Evolutionary conservation across 495 filamentous ascomycete genomes (phyloP), one percentile per base, ranked within the genome.

Genomic region (Glonium stellatum): DNA sequence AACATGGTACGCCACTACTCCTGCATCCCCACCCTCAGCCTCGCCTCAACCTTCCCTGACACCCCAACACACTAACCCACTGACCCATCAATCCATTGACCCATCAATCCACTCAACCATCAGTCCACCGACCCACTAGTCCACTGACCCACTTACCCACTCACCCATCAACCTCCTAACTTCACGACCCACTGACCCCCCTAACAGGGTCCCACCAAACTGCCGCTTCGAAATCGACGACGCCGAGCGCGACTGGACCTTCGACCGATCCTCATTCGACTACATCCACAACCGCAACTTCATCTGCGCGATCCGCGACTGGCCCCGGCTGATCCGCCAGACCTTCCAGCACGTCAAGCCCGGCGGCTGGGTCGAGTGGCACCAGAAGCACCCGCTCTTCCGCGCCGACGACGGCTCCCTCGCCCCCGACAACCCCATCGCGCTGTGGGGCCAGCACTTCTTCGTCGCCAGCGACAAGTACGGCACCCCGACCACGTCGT

Each of bases 171-270:
- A n/a, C n/a, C n/a, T n/a, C n/a, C n/a, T n/a, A n/a, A n/a, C n/a
- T n/a, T 31, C 27, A 31, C 27, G 3, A 31, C 3, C 27, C 27
- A 18, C 1, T 22, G 9, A 47, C 44, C 2, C 9, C 3, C 44
- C 44, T 44, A 15, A 5, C 50, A 21, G 50, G 53, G 53, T 55
- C 15, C 53, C 53, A 1, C 53, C 22, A 5, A 55, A 55, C n/a
- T 55, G 53, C 35, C 23, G n/a, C 23, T 55, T 55, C 53, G 13
- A 55, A 41, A 55, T 55, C 23, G 53, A 55, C n/a, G 53, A 55
- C 23, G 53, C 53, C 8, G 53, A 55, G n/a, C 12, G n/a, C n/a
- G 53, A 55, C 23, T 55, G 53, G 53, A 55, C 53, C 13, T 55
- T 55, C 35, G n/a, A 41, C 23, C 23, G 23, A 36, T n/a, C 1